These are phyloP conservation scores for Suillus plorans DNA, from an alignment of 768 basidiomycete species.

Conservation along the genomic window DNA sequence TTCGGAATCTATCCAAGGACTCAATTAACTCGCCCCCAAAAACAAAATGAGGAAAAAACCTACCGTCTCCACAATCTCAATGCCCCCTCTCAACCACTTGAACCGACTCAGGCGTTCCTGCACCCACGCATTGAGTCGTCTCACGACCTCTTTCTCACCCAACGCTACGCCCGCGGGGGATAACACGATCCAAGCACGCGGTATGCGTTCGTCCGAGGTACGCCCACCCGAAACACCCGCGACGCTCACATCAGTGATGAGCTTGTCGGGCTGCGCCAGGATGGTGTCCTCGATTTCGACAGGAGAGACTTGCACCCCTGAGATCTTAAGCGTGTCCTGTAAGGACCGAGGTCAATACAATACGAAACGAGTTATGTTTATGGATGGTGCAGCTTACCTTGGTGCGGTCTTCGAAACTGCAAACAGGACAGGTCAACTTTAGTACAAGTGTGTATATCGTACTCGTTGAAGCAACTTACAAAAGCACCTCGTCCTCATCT, in stretches of 20 bases:
- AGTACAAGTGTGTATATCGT: not conserved
- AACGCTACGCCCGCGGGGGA: conserved; percentile 48
- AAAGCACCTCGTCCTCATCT: conserved; percentile 56
- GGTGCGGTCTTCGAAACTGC: conserved; percentile 62
- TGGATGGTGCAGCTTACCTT: conserved; percentile 43
- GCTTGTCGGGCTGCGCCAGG: conserved; percentile 52
- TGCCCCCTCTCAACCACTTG: conserved; percentile 70
- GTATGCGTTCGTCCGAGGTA: conserved; percentile 64
- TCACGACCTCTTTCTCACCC: conserved; percentile 41
- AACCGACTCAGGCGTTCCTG: conserved; percentile 60
- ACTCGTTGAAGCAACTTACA: conserved; percentile 36
- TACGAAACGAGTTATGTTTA: conserved; percentile 9
- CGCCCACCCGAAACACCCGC: conserved; percentile 70
- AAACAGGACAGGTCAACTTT: not conserved
- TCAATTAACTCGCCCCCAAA: not conserved
- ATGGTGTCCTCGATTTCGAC: conserved; percentile 66
- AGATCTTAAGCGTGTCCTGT: conserved; percentile 72
- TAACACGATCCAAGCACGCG: conserved; percentile 71
- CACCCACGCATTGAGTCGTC: conserved; percentile 55
- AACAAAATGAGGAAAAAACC: conserved; percentile 15
- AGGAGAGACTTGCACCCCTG: conserved; percentile 70
- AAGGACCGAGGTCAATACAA: not conserved
- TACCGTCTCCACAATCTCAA: conserved; percentile 60
- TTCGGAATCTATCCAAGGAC: conserved; percentile 54
- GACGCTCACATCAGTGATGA: conserved; percentile 62